Evolutionary conservation across 768 basidiomycete species (phyloP), one percentile per base, ranked within the genome.

Genomic region (Strobilomyces echinocephalus): DNA sequence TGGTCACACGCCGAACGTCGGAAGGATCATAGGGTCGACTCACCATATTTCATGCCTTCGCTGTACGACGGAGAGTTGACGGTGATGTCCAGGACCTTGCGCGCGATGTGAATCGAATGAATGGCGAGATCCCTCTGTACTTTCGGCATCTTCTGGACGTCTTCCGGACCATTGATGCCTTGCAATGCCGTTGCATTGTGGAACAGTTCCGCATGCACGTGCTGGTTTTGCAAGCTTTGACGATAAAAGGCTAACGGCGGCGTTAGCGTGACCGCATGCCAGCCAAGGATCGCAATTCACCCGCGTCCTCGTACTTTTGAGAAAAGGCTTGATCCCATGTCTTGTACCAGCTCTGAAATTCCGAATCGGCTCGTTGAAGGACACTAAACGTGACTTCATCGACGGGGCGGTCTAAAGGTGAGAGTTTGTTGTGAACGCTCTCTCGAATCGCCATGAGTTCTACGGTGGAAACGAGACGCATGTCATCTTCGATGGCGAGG

Each of bases 401-500:
- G 28, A 94, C 85, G 5, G 88, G 82, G 0, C 82, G 79, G 59
- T 95, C 90, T 40, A 82, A 80, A 16, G 88, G 86, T n/a, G 85
- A 82, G 40, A 97, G 73, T 16, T 84, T 80, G 66, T 94, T 88
- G 63, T 93, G 86, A 2, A 95, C 78, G 24, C 87, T 80, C 63
- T 95, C 94, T 55, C 94, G 83, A 57, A 95, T 82, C 30, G 84
- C 84, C 81, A 94, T 92, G 52, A 95, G 78, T 63, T 97, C 93
- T 26, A 97, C 92, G 2, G 91, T 95, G 4, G 94, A 95, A 12
- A 97, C 90, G 14, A 97, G 81, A 53, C 94, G 87, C 82, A 92
- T 93, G 63, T 97, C 94, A 59, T 95, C 93, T 63, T 91, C 86
- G 55, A 95, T 89, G 14, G 91, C 81, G 28, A 95, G 73, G 35